A percentile compares a stretch with the other conserved stretches of the same genome.
These are phyloP conservation scores for Hymenoscyphus linearis DNA, from an alignment of 2,329 filamentous ascomycete genomes.

Conservation along the genomic window DNA sequence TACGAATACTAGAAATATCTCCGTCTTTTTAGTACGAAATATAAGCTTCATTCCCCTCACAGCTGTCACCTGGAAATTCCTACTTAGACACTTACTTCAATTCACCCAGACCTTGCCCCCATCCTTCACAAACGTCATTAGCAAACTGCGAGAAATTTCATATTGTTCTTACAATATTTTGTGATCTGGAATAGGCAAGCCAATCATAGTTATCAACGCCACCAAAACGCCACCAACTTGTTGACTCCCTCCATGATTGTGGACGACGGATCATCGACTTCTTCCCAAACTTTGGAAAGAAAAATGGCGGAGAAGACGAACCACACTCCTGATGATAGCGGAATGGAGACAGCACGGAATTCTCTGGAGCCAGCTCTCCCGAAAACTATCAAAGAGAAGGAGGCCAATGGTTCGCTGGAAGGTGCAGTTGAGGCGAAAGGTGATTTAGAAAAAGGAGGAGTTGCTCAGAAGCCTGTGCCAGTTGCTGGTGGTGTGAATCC, in stretches of 20 bases:
- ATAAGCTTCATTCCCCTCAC: neutral
- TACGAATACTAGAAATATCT: neutral
- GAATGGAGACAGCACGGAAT: constrained; percentile 1
- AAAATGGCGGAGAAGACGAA: constrained; percentile 8
- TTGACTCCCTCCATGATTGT: constrained; percentile 1
- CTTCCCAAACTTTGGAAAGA: constrained; percentile 5
- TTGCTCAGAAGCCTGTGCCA: constrained; percentile 12
- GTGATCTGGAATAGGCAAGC: neutral
- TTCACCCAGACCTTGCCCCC: neutral
- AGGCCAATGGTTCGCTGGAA: constrained; percentile 65
- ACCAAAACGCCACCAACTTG: neutral
- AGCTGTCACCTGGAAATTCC: neutral
- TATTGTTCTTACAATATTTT: neutral
- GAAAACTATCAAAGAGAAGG: constrained; percentile 29
- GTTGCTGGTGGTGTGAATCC: constrained; percentile 33
- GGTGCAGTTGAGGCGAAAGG: constrained; percentile 90
- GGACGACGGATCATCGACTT: constrained; percentile 3
- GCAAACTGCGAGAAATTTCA: neutral
- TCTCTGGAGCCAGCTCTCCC: constrained; percentile 9
- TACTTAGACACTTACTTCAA: neutral
- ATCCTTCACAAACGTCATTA: neutral
- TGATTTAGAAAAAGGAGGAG: constrained; percentile 58
- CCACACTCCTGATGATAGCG: constrained; percentile 3
- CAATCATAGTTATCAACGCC: neutral
- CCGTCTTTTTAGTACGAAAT: neutral